Conservation (phyloP, 1,284 basidiomycete genomes). For the Pholiota adiposa region DNA sequence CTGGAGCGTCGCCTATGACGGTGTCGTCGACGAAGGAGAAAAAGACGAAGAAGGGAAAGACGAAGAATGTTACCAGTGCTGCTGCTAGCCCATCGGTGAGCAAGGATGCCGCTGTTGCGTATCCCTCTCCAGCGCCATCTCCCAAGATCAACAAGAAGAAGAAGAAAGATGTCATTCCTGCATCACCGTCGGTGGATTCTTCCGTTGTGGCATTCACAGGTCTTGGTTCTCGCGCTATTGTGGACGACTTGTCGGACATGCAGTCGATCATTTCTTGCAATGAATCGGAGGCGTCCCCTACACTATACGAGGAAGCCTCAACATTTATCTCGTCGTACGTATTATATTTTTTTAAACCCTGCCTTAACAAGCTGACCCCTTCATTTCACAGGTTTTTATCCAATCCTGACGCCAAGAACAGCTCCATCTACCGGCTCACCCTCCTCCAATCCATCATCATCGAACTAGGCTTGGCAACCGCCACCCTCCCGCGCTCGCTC, state of each 20-base stretch:
- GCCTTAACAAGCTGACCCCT: not conserved
- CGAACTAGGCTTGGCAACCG: conserved; percentile 55
- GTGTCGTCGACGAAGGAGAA: conserved; percentile 6
- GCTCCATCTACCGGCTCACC: conserved; percentile 47
- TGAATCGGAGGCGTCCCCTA: conserved; percentile 27
- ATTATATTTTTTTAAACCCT: too few relatives aligned
- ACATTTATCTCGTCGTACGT: conserved; percentile 56
- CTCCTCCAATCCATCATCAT: conserved; percentile 59
- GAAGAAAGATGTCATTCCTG: not conserved
- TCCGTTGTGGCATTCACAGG: conserved; percentile 23
- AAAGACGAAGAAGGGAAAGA: conserved; percentile 17
- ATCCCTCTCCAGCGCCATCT: conserved; percentile 16
- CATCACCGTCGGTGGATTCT: conserved; percentile 2
- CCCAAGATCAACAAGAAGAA: conserved; percentile 5
- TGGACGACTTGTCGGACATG: conserved; percentile 55
- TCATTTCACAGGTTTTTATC: conserved; percentile 51
- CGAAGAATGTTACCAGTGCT: not conserved
- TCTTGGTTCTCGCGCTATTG: conserved; percentile 45
- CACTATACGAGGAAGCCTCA: conserved; percentile 56
- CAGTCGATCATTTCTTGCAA: conserved; percentile 39
- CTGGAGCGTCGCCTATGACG: not conserved
- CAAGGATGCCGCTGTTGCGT: too few relatives aligned
- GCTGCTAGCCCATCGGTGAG: not conserved
- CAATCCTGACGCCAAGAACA: conserved; percentile 49
- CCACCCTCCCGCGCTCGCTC: conserved; percentile 58